These are phyloP conservation scores for Agrostemma githago DNA, from an alignment of 148 eudicot genomes.

Conservation along the genomic window DNA sequence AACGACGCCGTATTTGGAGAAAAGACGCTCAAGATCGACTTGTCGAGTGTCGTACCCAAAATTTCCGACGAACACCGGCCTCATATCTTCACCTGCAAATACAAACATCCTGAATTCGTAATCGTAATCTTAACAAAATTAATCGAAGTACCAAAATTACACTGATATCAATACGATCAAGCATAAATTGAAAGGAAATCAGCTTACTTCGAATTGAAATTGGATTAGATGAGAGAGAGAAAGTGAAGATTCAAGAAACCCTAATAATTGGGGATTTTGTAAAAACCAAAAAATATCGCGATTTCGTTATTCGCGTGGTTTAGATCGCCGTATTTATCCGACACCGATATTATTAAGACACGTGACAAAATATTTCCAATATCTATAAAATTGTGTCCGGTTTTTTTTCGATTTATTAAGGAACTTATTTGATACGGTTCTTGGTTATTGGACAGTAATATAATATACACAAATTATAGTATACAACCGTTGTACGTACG, in stretches of 20 bases:
- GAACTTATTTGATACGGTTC: no score
- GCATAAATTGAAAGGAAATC: background rate
- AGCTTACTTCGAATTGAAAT: background rate
- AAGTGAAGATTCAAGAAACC: conserved; percentile 8
- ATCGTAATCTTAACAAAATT: background rate
- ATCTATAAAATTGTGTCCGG: no score
- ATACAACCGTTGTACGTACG: no score
- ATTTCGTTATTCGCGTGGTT: no score
- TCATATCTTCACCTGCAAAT: conserved; percentile 15
- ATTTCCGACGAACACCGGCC: conserved; percentile 81
- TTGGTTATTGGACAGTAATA: no score
- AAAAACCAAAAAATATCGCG: no score
- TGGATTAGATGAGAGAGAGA: conserved; percentile 8
- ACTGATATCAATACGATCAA: background rate
- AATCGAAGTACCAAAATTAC: background rate
- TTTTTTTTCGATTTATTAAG: no score
- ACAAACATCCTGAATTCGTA: background rate
- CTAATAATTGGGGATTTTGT: conserved; percentile 4
- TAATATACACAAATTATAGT: no score
- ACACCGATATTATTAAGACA: no score
- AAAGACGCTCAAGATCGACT: conserved; percentile 67
- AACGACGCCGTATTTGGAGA: conserved; percentile 74
- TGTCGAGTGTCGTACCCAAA: conserved; percentile 81
- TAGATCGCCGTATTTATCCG: no score
- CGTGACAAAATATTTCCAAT: no score